phyloP scores from a whole-genome alignment of 2,329 filamentous ascomycete genomes.

The Neonectria magnoliae region DNA sequence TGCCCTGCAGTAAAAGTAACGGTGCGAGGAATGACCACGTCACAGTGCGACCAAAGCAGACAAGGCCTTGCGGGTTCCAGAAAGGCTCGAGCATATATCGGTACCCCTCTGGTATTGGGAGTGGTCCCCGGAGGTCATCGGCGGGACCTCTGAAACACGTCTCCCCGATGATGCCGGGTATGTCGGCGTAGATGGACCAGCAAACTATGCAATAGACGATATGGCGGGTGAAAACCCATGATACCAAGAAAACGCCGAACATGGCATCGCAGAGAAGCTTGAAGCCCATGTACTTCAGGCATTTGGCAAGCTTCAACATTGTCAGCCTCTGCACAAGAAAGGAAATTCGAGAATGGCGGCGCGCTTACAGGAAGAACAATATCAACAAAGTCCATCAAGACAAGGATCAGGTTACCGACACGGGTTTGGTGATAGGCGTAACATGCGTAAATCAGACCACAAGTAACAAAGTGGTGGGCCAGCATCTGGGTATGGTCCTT shows the following conservation, averaged over 20 bases:
- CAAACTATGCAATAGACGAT: constrained; percentile 80
- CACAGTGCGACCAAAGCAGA: constrained; percentile 15
- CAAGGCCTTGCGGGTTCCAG: constrained; percentile 14
- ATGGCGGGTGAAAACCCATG: constrained; percentile 86
- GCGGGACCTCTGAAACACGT: constrained; percentile 13
- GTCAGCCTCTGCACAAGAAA: not conserved
- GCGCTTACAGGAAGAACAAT: constrained; percentile 79
- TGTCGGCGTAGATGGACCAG: constrained; percentile 65
- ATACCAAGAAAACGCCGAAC: constrained; percentile 85
- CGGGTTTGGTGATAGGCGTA: constrained; percentile 88
- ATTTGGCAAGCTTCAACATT: constrained; percentile 78
- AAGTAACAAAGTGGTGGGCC: constrained; percentile 90
- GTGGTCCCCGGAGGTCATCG: constrained; percentile 6
- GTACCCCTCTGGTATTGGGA: constrained; percentile 2
- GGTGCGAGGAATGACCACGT: constrained; percentile 23
- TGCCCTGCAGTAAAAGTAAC: constrained; percentile 16
- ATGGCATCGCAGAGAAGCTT: constrained; percentile 79
- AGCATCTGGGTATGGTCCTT: constrained; percentile 98
- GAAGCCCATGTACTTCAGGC: constrained; percentile 87
- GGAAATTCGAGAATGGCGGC: not conserved
- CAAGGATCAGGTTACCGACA: constrained; percentile 86
- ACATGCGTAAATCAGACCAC: constrained; percentile 78
- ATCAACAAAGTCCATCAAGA: constrained; percentile 93
- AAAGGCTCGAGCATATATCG: constrained; percentile 23
- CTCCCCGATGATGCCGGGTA: constrained; percentile 17